Conservation (phyloP, 495 filamentous ascomycete species). For the Talaromyces thailandensis region DNA sequence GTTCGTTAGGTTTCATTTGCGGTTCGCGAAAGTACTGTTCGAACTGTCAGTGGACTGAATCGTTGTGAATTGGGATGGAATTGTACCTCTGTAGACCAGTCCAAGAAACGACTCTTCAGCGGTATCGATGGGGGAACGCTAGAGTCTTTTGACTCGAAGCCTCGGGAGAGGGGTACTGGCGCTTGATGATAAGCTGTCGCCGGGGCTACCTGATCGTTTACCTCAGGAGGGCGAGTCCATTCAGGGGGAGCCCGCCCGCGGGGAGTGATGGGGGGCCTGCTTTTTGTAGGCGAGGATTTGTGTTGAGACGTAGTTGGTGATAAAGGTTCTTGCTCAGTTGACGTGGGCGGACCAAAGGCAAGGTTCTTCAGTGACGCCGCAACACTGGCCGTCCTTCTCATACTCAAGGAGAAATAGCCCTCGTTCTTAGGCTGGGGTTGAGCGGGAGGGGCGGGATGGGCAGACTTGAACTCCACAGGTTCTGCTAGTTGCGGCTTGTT, state of each 20-base stretch:
- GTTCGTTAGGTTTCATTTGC: slow-evolving; percentile 94
- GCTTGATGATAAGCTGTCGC: slow-evolving; percentile 67
- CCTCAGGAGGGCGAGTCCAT: slow-evolving; percentile 69
- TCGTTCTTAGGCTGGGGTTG: slow-evolving; percentile 44
- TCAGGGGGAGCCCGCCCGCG: slow-evolving; percentile 56
- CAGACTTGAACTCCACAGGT: slow-evolving; percentile 29
- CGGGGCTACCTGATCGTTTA: slow-evolving; percentile 59
- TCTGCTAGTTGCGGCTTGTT: slow-evolving; percentile 35
- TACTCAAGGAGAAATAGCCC: slow-evolving; percentile 54
- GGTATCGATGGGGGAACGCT: slow-evolving; percentile 55
- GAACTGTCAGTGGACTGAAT: neutral
- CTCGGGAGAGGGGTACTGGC: slow-evolving; percentile 63
- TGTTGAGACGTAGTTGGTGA: slow-evolving; percentile 14
- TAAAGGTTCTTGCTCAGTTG: slow-evolving; percentile 19
- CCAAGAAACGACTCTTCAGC: slow-evolving; percentile 72
- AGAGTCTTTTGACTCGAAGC: slow-evolving; percentile 54
- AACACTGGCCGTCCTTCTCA: slow-evolving; percentile 62
- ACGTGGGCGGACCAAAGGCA: slow-evolving; percentile 43
- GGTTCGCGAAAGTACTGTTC: slow-evolving; percentile 88
- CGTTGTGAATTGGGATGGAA: too few relatives aligned
- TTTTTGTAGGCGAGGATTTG: slow-evolving; percentile 24
- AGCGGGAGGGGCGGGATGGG: slow-evolving; percentile 41
- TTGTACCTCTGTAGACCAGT: slow-evolving; percentile 89
- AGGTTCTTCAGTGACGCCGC: slow-evolving; percentile 63
- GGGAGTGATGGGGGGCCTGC: slow-evolving; percentile 37